phyloP scores from a whole-genome alignment of 441 rosid species.

The Jatropha multifida region DNA sequence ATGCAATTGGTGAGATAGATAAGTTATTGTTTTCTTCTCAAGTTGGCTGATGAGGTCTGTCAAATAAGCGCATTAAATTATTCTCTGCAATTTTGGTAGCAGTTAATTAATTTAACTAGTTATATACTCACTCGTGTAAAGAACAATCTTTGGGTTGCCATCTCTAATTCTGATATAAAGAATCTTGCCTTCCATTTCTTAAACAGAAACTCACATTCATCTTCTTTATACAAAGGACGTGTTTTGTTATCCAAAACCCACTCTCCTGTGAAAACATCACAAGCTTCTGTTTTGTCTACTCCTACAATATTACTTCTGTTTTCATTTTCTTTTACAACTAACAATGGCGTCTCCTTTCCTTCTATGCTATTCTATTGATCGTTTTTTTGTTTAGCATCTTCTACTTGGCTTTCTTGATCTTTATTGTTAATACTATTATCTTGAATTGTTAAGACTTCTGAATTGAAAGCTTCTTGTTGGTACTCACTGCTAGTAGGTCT shows the following conservation, averaged over 20 bases:
- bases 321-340: too few relatives aligned
- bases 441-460: too few relatives aligned
- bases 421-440: too few relatives aligned
- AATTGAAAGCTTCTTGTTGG: too few relatives aligned
- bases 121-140: conserved; percentile 50
- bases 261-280: conserved; percentile 67
- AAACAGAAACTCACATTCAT: conserved; percentile 64
- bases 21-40: conserved; percentile 35
- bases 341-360: too few relatives aligned
- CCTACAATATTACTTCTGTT: too few relatives aligned
- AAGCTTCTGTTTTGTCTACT: conserved; percentile 29
- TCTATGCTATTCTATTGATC: too few relatives aligned
- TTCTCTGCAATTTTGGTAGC: not conserved
- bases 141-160: conserved; percentile 81
- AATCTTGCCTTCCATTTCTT: conserved; percentile 70
- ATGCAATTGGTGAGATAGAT: conserved; percentile 55
- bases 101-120: not conserved
- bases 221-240: conserved; percentile 63
- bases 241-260: conserved; percentile 64
- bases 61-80: not conserved
- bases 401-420: too few relatives aligned
- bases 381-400: too few relatives aligned
- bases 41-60: conserved; percentile 22
- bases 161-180: conserved; percentile 66
- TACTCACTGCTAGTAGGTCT: too few relatives aligned